These are phyloP conservation scores for Hymenotorrendiella dingleyae DNA, from an alignment of 2,329 filamentous ascomycete species.

Conservation along the genomic window DNA sequence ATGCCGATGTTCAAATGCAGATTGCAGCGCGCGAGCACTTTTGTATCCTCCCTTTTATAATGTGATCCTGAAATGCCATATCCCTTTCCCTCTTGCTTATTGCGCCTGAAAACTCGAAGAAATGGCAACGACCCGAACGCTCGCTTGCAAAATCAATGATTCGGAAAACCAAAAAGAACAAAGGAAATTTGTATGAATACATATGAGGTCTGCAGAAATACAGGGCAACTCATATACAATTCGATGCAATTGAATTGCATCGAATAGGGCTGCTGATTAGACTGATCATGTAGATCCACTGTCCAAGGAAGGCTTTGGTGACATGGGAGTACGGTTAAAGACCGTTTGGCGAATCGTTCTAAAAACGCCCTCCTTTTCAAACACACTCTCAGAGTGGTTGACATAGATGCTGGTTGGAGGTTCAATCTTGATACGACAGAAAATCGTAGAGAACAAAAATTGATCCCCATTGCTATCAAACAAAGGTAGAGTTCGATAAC, in stretches of 20 bases:
- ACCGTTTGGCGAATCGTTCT: conserved; percentile 52
- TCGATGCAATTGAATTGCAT: conserved; percentile 10
- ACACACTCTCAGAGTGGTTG: conserved; percentile 37
- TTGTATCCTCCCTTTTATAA: conserved; percentile 28
- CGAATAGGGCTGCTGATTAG: conserved; percentile 17
- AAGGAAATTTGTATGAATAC: conserved; percentile 24
- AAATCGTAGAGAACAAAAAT: conserved; percentile 90
- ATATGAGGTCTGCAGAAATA: conserved; percentile 15
- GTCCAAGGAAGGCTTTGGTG: conserved; percentile 24
- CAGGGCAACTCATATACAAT: conserved; percentile 15
- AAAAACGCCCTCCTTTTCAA: conserved; percentile 45
- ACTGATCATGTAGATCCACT: conserved; percentile 16
- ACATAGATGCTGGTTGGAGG: conserved; percentile 52
- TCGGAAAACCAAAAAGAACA: too few species aligned
- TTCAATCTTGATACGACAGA: conserved; percentile 75
- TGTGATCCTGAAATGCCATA: conserved; percentile 19
- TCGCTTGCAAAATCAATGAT: conserved; percentile 11
- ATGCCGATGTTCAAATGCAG: conserved; percentile 18
- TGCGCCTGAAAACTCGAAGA: conserved; percentile 19
- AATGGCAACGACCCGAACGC: conserved; percentile 9
- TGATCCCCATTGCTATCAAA: conserved; percentile 85
- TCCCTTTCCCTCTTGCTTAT: conserved; percentile 18
- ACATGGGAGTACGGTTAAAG: conserved; percentile 42
- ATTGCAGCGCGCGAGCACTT: conserved; percentile 31
- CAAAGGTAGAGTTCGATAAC: conserved; percentile 86